These are phyloP conservation scores for Citrus mangshanensis DNA, from an alignment of 345 rosid species.

Conservation along the genomic window DNA sequence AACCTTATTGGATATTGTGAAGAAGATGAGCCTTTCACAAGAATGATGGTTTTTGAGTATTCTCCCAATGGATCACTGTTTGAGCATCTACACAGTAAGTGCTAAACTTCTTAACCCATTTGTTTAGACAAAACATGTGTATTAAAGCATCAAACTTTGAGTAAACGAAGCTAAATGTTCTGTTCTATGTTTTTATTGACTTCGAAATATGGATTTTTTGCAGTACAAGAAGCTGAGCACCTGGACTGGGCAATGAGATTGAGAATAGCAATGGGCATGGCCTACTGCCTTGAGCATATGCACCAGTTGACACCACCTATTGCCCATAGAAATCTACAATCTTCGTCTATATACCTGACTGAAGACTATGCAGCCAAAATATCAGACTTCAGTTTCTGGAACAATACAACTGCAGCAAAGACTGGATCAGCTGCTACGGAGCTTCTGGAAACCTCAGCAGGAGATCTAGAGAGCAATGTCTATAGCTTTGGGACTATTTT, in stretches of 20 bases:
- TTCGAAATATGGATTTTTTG: conserved; percentile 18
- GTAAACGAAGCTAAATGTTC: neutral
- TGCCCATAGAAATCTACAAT: conserved; percentile 51
- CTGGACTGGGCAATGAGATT: conserved; percentile 82
- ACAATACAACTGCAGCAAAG: conserved; percentile 39
- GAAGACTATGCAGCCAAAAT: conserved; percentile 97
- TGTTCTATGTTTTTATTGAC: neutral
- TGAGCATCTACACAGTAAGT: conserved; percentile 91
- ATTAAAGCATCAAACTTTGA: neutral
- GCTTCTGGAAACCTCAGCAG: conserved; percentile 40
- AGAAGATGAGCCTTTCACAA: conserved; percentile 73
- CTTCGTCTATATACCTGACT: conserved; percentile 67
- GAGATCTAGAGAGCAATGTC: conserved; percentile 47
- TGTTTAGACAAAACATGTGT: neutral
- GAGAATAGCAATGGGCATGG: conserved; percentile 81
- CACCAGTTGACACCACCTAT: conserved; percentile 79
- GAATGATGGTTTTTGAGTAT: conserved; percentile 95
- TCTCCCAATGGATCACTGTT: conserved; percentile 95
- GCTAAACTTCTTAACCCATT: neutral
- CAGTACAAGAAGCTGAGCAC: conserved; percentile 85
- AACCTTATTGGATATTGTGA: conserved; percentile 86
- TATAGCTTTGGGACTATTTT: conserved; percentile 66
- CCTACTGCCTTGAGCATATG: conserved; percentile 91
- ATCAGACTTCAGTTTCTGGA: conserved; percentile 69
- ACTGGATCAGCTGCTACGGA: conserved; percentile 37